These are phyloP conservation scores for Termitomyces sp. DNA, from an alignment of 768 basidiomycete species.

Conservation along the genomic window DNA sequence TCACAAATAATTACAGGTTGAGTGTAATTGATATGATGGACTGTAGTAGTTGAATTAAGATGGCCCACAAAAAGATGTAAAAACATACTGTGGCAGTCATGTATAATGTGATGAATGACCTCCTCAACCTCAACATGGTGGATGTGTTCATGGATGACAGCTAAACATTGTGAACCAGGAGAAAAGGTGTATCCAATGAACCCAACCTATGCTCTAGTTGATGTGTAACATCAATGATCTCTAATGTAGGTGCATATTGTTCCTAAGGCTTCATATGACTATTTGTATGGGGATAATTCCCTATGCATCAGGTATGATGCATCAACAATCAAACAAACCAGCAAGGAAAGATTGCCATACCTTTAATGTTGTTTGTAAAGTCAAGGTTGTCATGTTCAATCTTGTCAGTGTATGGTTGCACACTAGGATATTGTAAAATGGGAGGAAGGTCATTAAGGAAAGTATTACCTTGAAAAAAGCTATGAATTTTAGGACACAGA, in stretches of 20 bases:
- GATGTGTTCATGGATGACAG: constrained; percentile 22
- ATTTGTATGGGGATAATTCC: background rate
- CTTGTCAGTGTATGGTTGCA: background rate
- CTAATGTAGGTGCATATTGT: background rate
- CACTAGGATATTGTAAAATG: background rate
- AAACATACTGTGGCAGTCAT: constrained; percentile 27
- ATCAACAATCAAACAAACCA: background rate
- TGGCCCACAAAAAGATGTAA: background rate
- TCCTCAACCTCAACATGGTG: constrained; percentile 25
- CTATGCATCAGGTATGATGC: background rate
- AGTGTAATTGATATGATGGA: constrained; percentile 32
- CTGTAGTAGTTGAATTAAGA: constrained; percentile 9
- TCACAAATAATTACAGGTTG: constrained; percentile 25
- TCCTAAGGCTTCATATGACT: background rate
- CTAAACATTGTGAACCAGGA: constrained; percentile 1
- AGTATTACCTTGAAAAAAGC: background rate
- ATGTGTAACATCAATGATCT: constrained; percentile 2
- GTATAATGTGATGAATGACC: constrained; percentile 24
- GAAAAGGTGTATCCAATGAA: background rate
- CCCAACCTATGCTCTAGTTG: constrained; percentile 1
- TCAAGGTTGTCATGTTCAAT: background rate
- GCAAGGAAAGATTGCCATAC: background rate
- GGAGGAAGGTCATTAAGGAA: background rate
- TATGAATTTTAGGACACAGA: background rate
- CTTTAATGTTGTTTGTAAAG: background rate